A percentile compares a stretch with the other conserved stretches of the same genome.
These are phyloP conservation scores for Leccinum huronense DNA, from an alignment of 1,284 basidiomycete species.

Conservation along the genomic window DNA sequence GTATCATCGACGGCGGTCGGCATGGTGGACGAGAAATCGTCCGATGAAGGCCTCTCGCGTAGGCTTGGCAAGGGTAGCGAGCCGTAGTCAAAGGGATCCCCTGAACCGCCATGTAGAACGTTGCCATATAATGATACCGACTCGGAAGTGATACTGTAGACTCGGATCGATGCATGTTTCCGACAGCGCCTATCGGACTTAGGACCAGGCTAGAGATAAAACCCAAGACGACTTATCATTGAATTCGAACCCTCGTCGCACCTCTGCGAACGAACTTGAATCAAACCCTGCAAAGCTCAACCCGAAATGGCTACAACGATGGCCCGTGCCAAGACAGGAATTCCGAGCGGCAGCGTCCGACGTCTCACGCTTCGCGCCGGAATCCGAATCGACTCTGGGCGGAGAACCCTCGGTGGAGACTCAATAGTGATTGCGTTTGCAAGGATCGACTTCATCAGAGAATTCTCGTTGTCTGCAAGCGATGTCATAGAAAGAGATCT, in stretches of 20 bases:
- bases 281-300: constrained; percentile 69
- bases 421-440: constrained; percentile 43
- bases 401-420: constrained; percentile 38
- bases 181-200: constrained; percentile 39
- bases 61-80: constrained; percentile 40
- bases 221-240: constrained; percentile 54
- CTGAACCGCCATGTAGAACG: constrained; percentile 59
- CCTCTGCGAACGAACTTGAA: constrained; percentile 59
- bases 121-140: constrained; percentile 81
- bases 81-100: constrained; percentile 76
- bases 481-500: constrained; percentile 48
- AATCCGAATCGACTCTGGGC: constrained; percentile 44
- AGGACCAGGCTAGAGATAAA: constrained; percentile 56
- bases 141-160: constrained; percentile 61
- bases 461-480: constrained; percentile 51
- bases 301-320: constrained; percentile 51
- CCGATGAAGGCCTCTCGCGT: constrained; percentile 53
- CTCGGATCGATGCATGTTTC: constrained; percentile 50
- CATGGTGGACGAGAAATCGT: constrained; percentile 54
- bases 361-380: constrained; percentile 39
- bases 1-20: constrained; percentile 68
- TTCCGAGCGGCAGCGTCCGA: constrained; percentile 23
- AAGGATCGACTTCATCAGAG: constrained; percentile 59
- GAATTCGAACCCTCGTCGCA: constrained; percentile 72
- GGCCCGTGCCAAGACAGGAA: constrained; percentile 23